phyloP scores from a whole-genome alignment of 768 basidiomycete genomes.

The Tylopilus felleus region DNA sequence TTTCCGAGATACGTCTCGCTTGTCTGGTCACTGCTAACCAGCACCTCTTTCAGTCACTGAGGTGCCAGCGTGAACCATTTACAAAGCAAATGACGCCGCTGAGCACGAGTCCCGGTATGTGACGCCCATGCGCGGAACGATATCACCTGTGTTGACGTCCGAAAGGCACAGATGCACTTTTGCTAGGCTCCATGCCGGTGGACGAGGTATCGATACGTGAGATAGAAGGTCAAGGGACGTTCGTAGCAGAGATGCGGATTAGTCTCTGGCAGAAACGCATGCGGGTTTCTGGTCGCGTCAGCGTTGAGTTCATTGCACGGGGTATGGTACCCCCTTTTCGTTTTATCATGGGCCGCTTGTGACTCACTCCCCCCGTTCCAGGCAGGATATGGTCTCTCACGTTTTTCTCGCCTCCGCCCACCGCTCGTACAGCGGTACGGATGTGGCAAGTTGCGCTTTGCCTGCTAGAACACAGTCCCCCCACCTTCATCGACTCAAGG shows the following conservation, averaged over 20 bases:
- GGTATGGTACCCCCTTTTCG: constrained; percentile 25
- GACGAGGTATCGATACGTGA: constrained; percentile 60
- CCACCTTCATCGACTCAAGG: constrained; percentile 54
- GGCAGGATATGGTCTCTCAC: constrained; percentile 29
- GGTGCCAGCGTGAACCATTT: constrained; percentile 13
- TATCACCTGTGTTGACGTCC: background rate
- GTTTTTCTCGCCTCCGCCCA: constrained; percentile 18
- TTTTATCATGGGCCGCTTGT: background rate
- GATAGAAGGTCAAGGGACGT: constrained; percentile 47
- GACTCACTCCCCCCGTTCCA: background rate
- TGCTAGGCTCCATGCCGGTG: constrained; percentile 41
- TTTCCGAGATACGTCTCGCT: constrained; percentile 62
- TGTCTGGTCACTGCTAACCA: constrained; percentile 43
- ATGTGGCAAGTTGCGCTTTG: constrained; percentile 46
- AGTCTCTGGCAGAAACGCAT: constrained; percentile 70
- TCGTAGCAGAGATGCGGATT: constrained; percentile 43
- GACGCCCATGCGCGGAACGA: no score
- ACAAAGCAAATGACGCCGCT: constrained; percentile 8
- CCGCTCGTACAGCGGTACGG: constrained; percentile 4
- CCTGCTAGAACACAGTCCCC: constrained; percentile 53
- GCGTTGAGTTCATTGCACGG: constrained; percentile 64
- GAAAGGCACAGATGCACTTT: constrained; percentile 46
- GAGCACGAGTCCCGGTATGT: constrained; percentile 14
- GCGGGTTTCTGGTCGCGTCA: constrained; percentile 53
- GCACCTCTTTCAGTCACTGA: constrained; percentile 24